Evolutionary conservation across 108 stramenopile genomes (phyloP).

Genomic region (Skeletonema tropicum): DNA sequence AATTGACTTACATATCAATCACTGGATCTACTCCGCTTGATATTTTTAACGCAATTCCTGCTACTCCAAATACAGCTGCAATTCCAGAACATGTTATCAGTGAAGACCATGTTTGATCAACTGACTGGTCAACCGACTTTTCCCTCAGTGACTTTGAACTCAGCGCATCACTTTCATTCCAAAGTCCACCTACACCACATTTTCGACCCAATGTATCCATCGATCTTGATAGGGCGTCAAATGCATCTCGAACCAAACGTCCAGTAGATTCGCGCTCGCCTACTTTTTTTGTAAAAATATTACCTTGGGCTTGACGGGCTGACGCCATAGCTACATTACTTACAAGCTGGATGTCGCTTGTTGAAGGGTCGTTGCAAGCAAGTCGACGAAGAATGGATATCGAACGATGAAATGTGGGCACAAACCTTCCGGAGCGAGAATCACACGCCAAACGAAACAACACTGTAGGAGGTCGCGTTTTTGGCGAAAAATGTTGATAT

Average conservation of each 20-base stretch:
- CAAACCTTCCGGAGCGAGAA: conserved; percentile 78
- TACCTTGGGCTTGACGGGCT: conserved; percentile 19
- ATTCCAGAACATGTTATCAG: conserved; percentile 81
- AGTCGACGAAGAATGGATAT: conserved; percentile 65
- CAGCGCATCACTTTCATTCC: conserved; percentile 75
- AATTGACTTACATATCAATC: conserved; percentile 63
- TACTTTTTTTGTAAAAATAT: conserved; percentile 20
- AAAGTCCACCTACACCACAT: conserved; percentile 81
- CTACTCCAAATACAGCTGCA: conserved; percentile 78
- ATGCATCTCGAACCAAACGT: conserved; percentile 73
- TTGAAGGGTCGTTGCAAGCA: conserved; percentile 73
- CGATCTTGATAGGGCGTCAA: conserved; percentile 77
- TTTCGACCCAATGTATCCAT: conserved; percentile 85
- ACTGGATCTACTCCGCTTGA: conserved; percentile 65
- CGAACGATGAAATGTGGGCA: conserved; percentile 67
- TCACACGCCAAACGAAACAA: conserved; percentile 86
- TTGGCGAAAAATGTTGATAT: conserved; percentile 28
- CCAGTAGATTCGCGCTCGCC: conserved; percentile 59
- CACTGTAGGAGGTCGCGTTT: conserved; percentile 42
- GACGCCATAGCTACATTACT: conserved; percentile 58
- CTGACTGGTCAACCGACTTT: conserved; percentile 72
- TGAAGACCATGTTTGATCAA: conserved; percentile 69
- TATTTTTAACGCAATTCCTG: conserved; percentile 66
- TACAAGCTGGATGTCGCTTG: conserved; percentile 70
- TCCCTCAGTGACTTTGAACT: conserved; percentile 63